phyloP scores from a whole-genome alignment of 306 rosid species.

The Corylus avellana region DNA sequence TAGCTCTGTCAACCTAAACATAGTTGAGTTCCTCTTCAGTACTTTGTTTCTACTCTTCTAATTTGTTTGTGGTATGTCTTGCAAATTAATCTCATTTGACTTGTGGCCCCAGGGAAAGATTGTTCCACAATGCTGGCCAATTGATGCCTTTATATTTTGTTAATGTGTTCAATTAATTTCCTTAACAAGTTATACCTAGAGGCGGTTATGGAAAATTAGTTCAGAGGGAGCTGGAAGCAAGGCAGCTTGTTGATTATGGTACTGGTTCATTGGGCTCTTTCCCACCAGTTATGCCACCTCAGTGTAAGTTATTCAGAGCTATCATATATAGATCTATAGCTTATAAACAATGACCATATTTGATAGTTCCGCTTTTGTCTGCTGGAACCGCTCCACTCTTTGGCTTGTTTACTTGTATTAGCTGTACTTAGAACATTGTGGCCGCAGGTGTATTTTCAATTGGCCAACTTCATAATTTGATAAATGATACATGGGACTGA shows the following conservation, averaged over 20 bases:
- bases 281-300: conserved; percentile 66
- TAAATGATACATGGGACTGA: background rate
- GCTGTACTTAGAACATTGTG: background rate
- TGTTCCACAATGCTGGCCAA: background rate
- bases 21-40: background rate
- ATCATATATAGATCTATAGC: conserved; percentile 26
- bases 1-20: background rate
- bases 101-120: background rate
- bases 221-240: conserved; percentile 88
- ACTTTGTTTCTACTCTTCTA: background rate
- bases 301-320: conserved; percentile 57
- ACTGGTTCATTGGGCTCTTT: conserved; percentile 87
- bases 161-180: conserved; percentile 31
- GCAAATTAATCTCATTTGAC: background rate
- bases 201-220: conserved; percentile 96
- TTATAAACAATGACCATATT: conserved; percentile 13
- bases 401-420: background rate
- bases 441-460: background rate
- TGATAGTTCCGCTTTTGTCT: conserved; percentile 14
- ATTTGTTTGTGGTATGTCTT: background rate
- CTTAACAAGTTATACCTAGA: conserved; percentile 75
- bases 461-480: background rate
- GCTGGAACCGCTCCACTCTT: background rate
- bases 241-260: conserved; percentile 97
- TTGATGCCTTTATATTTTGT: background rate